A percentile compares a stretch with the other conserved stretches of the same genome.
These are phyloP conservation scores for Leishmania major DNA, from an alignment of 208 protist species.

Conservation along the genomic window DNA sequence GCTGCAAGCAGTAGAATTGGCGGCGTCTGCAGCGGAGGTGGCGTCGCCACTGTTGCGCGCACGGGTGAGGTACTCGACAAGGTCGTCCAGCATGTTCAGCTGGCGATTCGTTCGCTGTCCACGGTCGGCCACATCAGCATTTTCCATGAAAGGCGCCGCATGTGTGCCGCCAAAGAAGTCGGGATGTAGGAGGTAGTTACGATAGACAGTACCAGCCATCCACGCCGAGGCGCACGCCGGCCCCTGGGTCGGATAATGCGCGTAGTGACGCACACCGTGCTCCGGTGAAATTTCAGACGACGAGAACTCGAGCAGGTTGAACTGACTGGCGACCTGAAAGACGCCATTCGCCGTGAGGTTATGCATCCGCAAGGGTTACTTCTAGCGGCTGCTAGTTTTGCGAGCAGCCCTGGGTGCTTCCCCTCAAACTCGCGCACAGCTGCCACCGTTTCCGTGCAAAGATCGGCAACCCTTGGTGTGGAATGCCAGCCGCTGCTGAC, in stretches of 20 bases:
- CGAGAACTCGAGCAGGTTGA: slow-evolving; percentile 79
- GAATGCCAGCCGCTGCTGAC: slow-evolving; percentile 47
- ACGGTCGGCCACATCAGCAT: slow-evolving; percentile 7
- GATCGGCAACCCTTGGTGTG: slow-evolving; percentile 43
- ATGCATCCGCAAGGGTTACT: slow-evolving; percentile 20
- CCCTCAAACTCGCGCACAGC: slow-evolving; percentile 24
- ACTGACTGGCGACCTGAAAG: slow-evolving; percentile 81
- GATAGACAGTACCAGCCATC: slow-evolving; percentile 58
- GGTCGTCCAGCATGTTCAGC: slow-evolving; percentile 35
- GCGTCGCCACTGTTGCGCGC: neutral
- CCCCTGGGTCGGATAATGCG: slow-evolving; percentile 66
- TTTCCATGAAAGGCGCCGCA: neutral
- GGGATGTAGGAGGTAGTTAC: slow-evolving; percentile 68
- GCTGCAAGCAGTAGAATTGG: neutral
- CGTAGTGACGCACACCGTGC: slow-evolving; percentile 57
- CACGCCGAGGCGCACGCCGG: slow-evolving; percentile 69
- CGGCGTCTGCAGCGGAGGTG: neutral
- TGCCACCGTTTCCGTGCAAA: slow-evolving; percentile 31
- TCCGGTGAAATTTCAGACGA: slow-evolving; percentile 38
- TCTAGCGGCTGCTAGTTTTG: neutral
- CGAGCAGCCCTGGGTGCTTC: slow-evolving; percentile 29
- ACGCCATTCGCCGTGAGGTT: slow-evolving; percentile 32
- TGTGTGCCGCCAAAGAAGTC: slow-evolving; percentile 11
- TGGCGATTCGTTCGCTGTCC: slow-evolving; percentile 39
- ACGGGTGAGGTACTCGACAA: slow-evolving; percentile 29